Evolutionary conservation across 176 grass and related monocot species (phyloP).

Genomic region (bread wheat (Triticum aestivum)): IWGSC_CS_RefSeq_v2.1 NC_057803.1:60686174-60686673

Average conservation of each 20-base stretch:
- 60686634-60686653: no score
- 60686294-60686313: slow-evolving; percentile 23
- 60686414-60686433: neutral
- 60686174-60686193: neutral
- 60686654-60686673: no score
- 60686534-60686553: slow-evolving; percentile 5
- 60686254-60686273: slow-evolving; percentile 21
- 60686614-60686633: no score
- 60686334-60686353: neutral
- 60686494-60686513: neutral
- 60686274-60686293: slow-evolving; percentile 35
- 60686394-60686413: neutral
- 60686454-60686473: neutral
- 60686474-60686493: neutral
- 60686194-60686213: slow-evolving; percentile 20
- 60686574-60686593: no score
- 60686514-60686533: slow-evolving; percentile 1
- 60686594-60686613: no score
- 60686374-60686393: neutral
- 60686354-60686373: neutral
- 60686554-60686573: neutral
- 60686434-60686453: neutral
- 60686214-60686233: slow-evolving; percentile 2
- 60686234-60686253: neutral
- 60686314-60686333: slow-evolving; percentile 9